A percentile compares a stretch with the other conserved stretches of the same genome.
These are phyloP conservation scores for Cucurbita maxima DNA, from an alignment of 306 rosid genomes.

Conservation along the genomic window DNA sequence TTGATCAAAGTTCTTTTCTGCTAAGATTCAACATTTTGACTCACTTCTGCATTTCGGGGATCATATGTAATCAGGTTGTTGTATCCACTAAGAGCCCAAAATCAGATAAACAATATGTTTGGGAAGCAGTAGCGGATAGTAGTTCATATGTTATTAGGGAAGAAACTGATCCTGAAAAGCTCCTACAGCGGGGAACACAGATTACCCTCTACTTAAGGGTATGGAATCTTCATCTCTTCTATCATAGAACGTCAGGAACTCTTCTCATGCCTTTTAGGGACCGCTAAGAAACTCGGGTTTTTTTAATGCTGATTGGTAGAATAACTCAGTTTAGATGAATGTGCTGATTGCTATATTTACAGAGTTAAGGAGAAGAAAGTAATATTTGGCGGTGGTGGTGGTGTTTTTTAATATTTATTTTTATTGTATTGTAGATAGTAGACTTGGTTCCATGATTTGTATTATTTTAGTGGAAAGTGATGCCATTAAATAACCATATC, in stretches of 20 bases:
- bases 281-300: neutral
- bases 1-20: neutral
- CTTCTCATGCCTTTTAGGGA: neutral
- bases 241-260: neutral
- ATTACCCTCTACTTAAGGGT: conserved; percentile 75
- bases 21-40: neutral
- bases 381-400: neutral
- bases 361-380: neutral
- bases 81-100: conserved; percentile 93
- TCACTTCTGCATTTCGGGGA: neutral
- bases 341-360: neutral
- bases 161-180: conserved; percentile 79
- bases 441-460: neutral
- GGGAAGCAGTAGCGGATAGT: conserved; percentile 87
- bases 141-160: conserved; percentile 80
- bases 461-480: neutral
- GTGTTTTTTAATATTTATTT: neutral
- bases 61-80: conserved; percentile 40
- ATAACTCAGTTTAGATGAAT: neutral
- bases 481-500: neutral
- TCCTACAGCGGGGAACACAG: conserved; percentile 77
- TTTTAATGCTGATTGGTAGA: neutral
- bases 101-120: conserved; percentile 78
- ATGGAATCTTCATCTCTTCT: conserved; percentile 12
- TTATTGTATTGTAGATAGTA: neutral